Percentiles rank a stretch among this genome's conserved stretches.
Conservation (phyloP, 2,329 filamentous ascomycete genomes). For the Xylariaceae sp. region DNA sequence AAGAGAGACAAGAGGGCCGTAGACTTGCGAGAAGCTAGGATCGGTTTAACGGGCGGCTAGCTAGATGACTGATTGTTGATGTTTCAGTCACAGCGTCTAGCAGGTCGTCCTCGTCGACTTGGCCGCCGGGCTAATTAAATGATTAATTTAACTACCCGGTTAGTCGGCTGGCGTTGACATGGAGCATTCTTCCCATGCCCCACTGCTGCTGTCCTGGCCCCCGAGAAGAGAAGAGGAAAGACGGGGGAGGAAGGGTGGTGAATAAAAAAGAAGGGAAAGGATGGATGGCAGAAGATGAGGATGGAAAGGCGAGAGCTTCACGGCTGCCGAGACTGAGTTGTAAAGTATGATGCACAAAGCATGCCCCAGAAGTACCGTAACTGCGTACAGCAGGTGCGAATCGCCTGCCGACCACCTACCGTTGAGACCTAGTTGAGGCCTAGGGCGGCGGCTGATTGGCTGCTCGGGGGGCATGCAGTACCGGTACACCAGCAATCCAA, state of each 20-base stretch:
- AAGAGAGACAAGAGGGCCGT: constrained; percentile 14
- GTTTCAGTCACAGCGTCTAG: constrained; percentile 12
- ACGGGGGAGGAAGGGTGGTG: not conserved
- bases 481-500: not conserved
- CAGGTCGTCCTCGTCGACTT: constrained; percentile 1
- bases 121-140: constrained; percentile 2
- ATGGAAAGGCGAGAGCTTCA: not conserved
- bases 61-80: constrained; percentile 10
- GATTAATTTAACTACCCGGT: not conserved
- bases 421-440: not conserved
- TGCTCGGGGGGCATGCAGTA: not conserved
- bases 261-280: not conserved
- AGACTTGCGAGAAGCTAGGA: constrained; percentile 13
- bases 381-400: not conserved
- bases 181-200: not conserved
- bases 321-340: too few species aligned
- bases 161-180: not conserved
- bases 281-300: not conserved
- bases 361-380: not conserved
- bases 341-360: too few species aligned
- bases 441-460: not conserved
- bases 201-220: not conserved
- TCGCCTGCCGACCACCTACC: not conserved
- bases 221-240: not conserved
- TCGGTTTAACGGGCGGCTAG: constrained; percentile 10